A percentile compares a stretch with the other conserved stretches of the same genome.
These are phyloP conservation scores for Cryptococcus sp. DNA, from an alignment of 1,284 basidiomycete genomes.

Conservation along the genomic window DNA sequence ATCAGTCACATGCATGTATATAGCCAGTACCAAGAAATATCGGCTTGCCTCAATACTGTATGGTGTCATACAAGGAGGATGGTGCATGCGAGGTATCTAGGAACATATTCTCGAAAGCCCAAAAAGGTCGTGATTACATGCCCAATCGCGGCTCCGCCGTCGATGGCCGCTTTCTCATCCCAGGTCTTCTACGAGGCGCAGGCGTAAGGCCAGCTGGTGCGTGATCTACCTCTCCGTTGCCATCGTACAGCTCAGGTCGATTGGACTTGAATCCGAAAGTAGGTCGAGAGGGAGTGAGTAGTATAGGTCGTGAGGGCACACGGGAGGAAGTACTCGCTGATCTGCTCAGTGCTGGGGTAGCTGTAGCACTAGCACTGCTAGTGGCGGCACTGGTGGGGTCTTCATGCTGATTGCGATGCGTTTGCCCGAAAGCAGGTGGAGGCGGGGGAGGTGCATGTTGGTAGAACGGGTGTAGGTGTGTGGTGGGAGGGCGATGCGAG, in stretches of 20 bases:
- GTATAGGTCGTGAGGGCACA: constrained; percentile 5
- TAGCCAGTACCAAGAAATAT: no score
- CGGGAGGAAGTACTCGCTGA: constrained; percentile 12
- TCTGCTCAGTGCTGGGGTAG: constrained; percentile 8
- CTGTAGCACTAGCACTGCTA: not conserved
- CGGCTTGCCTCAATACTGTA: no score
- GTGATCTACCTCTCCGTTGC: not conserved
- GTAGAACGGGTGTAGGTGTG: not conserved
- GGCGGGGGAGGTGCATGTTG: not conserved
- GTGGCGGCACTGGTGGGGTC: not conserved
- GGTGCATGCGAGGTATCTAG: not conserved
- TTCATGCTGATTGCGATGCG: not conserved
- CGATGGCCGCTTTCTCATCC: constrained; percentile 18
- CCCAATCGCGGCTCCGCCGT: constrained; percentile 21
- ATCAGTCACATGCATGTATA: no score
- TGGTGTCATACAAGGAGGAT: not conserved
- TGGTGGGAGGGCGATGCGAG: no score
- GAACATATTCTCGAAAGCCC: not conserved
- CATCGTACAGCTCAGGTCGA: not conserved
- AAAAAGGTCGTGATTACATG: not conserved
- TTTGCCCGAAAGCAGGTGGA: not conserved
- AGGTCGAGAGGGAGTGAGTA: not conserved
- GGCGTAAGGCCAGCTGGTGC: constrained; percentile 3
- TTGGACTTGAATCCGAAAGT: not conserved
- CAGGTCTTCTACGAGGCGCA: constrained; percentile 2